Conservation (phyloP, 2,329 filamentous ascomycete species). For the Fusarium paranaense region DNA sequence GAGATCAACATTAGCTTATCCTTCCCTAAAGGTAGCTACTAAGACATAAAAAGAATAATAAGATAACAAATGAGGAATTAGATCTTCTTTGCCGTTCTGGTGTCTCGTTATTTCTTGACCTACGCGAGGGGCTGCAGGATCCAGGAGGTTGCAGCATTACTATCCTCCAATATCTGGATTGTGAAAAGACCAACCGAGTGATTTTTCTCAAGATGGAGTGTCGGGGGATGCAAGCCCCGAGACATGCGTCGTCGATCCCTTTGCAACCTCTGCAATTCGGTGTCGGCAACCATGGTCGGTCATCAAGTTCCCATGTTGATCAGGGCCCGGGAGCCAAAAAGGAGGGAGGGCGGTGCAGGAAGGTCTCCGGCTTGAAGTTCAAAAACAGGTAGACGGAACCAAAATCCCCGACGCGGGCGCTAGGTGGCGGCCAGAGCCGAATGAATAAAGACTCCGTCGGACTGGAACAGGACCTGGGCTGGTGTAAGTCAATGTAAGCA, state of each 20-base stretch:
- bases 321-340: constrained; percentile 1
- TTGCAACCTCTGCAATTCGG: background rate
- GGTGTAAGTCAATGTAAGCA: constrained; percentile 24
- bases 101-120: background rate
- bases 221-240: constrained; percentile 27
- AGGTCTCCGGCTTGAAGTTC: background rate
- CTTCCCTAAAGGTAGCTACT: background rate
- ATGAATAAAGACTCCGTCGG: constrained; percentile 2
- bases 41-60: background rate
- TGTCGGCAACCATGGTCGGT: background rate
- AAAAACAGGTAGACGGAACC: constrained; percentile 7
- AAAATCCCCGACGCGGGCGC: constrained; percentile 11
- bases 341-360: background rate
- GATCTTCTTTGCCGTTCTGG: background rate
- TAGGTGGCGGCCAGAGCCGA: constrained; percentile 10
- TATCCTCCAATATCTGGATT: constrained; percentile 25
- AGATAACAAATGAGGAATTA: background rate
- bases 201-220: constrained; percentile 32
- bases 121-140: background rate
- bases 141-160: background rate
- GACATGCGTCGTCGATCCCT: constrained; percentile 35
- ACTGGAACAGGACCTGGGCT: constrained; percentile 14
- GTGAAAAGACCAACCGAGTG: background rate
- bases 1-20: background rate
- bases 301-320: background rate